Evolutionary conservation across 2,329 filamentous ascomycete genomes (phyloP).

Genomic region (Hypoxylon sp.): DNA sequence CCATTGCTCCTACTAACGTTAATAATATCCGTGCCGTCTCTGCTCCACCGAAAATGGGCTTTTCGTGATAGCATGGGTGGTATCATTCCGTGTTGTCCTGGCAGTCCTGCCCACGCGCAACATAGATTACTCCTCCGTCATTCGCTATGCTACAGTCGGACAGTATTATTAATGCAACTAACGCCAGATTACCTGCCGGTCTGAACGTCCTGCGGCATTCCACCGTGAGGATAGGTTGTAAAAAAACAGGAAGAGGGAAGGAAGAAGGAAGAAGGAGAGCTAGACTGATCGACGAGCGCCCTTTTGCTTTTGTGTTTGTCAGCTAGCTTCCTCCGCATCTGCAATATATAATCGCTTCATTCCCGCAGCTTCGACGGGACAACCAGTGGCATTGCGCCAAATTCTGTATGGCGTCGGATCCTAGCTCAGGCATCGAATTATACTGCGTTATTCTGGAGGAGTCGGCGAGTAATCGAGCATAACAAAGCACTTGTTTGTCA

Average conservation of each 20-base stretch:
- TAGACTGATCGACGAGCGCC: conserved; percentile 19
- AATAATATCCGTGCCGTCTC: conserved; percentile 51
- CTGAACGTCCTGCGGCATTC: conserved; percentile 24
- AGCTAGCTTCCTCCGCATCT: conserved; percentile 31
- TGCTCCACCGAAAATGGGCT: conserved; percentile 43
- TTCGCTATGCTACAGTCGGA: conserved; percentile 27
- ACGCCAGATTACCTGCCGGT: conserved; percentile 34
- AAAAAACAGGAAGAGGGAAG: conserved; percentile 16
- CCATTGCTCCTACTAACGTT: conserved; percentile 43
- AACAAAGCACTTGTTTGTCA: conserved; percentile 30
- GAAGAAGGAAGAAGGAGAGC: conserved; percentile 2
- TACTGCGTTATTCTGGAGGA: conserved; percentile 21
- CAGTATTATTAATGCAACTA: conserved; percentile 33
- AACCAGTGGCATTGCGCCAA: conserved; percentile 35
- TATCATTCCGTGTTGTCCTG: conserved; percentile 26
- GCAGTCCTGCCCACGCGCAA: conserved; percentile 33
- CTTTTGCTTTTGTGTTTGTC: conserved; percentile 26
- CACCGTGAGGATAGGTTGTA: conserved; percentile 18
- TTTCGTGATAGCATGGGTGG: conserved; percentile 34
- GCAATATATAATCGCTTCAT: conserved; percentile 19
- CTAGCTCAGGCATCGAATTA: conserved; percentile 38
- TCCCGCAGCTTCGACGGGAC: conserved; percentile 27
- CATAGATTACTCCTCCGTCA: conserved; percentile 38
- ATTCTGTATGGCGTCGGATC: conserved; percentile 39
- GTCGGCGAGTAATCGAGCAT: conserved; percentile 24